Evolutionary conservation across 495 filamentous ascomycete species (phyloP).

Genomic region (Aspergillus saccharolyticus): DNA sequence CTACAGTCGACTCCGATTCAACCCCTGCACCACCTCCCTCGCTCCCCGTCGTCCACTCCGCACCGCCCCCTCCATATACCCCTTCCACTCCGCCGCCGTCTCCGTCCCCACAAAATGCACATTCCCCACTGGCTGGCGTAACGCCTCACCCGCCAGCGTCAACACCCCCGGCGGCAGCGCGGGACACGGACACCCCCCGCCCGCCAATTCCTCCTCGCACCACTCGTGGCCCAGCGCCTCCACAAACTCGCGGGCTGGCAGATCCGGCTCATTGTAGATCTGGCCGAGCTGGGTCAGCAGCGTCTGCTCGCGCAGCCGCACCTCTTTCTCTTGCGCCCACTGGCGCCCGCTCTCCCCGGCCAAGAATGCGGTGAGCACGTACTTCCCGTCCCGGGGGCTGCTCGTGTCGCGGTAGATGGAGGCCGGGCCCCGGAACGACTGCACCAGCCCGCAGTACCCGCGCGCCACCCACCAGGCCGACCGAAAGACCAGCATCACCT

Average conservation of each 20-base stretch:
- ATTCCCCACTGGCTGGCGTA: slow-evolving; percentile 24
- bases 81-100: slow-evolving; percentile 36
- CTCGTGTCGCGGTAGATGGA: slow-evolving; percentile 38
- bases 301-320: slow-evolving; percentile 10
- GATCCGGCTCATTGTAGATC: slow-evolving; percentile 2
- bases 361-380: slow-evolving; percentile 39
- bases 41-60: slow-evolving; percentile 31
- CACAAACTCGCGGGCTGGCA: slow-evolving; percentile 9
- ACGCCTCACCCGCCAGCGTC: slow-evolving; percentile 13
- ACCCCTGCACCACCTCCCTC: slow-evolving; percentile 24
- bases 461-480: slow-evolving; percentile 37
- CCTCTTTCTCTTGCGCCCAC: slow-evolving; percentile 21
- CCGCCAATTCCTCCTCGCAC: slow-evolving; percentile 21
- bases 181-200: slow-evolving; percentile 24
- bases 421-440: slow-evolving; percentile 30
- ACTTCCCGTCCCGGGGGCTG: slow-evolving; percentile 27
- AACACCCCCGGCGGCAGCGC: slow-evolving; percentile 21
- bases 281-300: slow-evolving; percentile 10
- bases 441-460: slow-evolving; percentile 31
- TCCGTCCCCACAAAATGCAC: slow-evolving; percentile 45
- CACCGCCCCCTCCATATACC: slow-evolving; percentile 47
- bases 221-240: slow-evolving; percentile 25
- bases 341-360: slow-evolving; percentile 26
- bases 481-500: slow-evolving; percentile 32
- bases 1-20: neutral